A percentile compares a stretch with the other conserved stretches of the same genome.
phyloP scores from a whole-genome alignment of 106 monocot species.

The Phalaenopsis aphrodite region DNA sequence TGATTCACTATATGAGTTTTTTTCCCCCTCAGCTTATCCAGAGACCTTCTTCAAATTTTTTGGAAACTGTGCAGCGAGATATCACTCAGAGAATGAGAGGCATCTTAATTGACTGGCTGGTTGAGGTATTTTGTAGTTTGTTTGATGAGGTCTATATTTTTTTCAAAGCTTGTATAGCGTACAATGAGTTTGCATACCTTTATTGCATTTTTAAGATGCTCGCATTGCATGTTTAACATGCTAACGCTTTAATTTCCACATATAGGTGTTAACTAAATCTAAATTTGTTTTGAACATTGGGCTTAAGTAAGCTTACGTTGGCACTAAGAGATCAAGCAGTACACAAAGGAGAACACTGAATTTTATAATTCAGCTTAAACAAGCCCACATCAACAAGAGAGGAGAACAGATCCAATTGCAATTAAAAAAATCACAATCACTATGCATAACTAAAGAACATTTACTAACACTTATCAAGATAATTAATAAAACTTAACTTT shows the following conservation, averaged over 20 bases:
- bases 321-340: too few relatives aligned
- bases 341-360: too few relatives aligned
- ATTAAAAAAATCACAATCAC: too few relatives aligned
- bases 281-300: not conserved
- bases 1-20: not conserved
- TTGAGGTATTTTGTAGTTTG: slow-evolving; percentile 48
- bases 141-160: not conserved
- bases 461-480: too few relatives aligned
- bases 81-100: slow-evolving; percentile 82
- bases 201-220: not conserved
- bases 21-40: slow-evolving; percentile 42
- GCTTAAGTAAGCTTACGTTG: too few relatives aligned
- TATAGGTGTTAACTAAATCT: not conserved
- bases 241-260: not conserved
- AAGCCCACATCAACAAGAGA: too few relatives aligned
- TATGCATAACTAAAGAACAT: too few relatives aligned
- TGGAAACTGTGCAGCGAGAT: slow-evolving; percentile 75
- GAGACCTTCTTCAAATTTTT: slow-evolving; percentile 58
- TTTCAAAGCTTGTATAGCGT: not conserved
- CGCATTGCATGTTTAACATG: not conserved
- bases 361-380: too few relatives aligned
- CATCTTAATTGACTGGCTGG: slow-evolving; percentile 93
- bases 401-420: too few relatives aligned
- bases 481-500: too few relatives aligned
- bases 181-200: not conserved